A percentile compares a stretch with the other conserved stretches of the same genome.
Evolutionary conservation across 2,329 filamentous ascomycete genomes (phyloP).

Genomic region (Xylariaceae sp.): DNA sequence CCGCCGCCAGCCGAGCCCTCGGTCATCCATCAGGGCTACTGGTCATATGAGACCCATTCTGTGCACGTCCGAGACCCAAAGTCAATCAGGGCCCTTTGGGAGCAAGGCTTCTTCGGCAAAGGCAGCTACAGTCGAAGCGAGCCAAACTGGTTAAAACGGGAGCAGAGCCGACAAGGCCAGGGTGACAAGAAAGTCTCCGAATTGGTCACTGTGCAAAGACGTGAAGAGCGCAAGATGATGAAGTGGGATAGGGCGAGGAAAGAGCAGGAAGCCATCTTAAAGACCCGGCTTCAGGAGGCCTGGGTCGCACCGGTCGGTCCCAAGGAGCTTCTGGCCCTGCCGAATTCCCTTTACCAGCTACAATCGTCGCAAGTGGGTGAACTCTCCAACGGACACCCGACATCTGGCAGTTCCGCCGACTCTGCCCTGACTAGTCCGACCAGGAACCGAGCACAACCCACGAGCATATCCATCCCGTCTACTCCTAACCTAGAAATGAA

Average conservation of each 20-base stretch:
- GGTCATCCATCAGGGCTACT: conserved; percentile 66
- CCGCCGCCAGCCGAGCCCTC: conserved; percentile 62
- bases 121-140: conserved; percentile 90
- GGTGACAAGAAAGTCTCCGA: conserved; percentile 70
- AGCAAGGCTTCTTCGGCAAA: conserved; percentile 96
- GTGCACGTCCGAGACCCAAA: conserved; percentile 76
- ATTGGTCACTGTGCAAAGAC: conserved; percentile 69
- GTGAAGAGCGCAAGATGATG: conserved; percentile 75
- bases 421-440: not conserved
- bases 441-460: not conserved
- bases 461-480: not conserved
- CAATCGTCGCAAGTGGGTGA: conserved; percentile 16
- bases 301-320: conserved; percentile 44
- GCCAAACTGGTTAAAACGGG: conserved; percentile 83
- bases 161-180: conserved; percentile 67
- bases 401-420: not conserved
- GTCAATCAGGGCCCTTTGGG: conserved; percentile 81
- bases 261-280: conserved; percentile 78
- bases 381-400: conserved; percentile 14
- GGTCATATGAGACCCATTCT: conserved; percentile 76
- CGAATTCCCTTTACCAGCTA: conserved; percentile 51
- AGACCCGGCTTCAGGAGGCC: conserved; percentile 53
- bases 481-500: not conserved
- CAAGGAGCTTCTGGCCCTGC: conserved; percentile 47
- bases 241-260: conserved; percentile 90